Conservation (phyloP, 805 yeast genomes). For the Myxozyma kluyveri region DNA sequence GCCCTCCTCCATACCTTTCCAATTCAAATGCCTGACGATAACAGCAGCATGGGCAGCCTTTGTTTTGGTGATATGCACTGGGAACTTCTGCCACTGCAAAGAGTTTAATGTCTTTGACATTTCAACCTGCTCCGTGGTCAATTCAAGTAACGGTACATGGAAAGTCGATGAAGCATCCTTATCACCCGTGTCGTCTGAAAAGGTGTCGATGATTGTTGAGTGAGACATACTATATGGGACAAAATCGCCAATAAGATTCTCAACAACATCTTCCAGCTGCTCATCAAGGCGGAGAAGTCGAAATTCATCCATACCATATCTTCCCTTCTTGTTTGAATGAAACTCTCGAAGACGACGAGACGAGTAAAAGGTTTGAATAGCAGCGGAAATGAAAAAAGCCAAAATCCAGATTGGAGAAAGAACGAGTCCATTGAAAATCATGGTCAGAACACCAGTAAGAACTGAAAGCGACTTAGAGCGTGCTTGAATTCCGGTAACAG, state of each 20-base stretch:
- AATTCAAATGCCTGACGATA: constrained; percentile 59
- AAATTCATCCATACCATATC: constrained; percentile 29
- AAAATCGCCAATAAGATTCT: constrained; percentile 41
- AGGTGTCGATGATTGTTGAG: constrained; percentile 31
- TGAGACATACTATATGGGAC: constrained; percentile 30
- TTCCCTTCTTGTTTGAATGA: constrained; percentile 26
- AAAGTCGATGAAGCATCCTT: constrained; percentile 27
- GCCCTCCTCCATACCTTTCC: constrained; percentile 65
- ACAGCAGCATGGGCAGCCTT: constrained; percentile 78
- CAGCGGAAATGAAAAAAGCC: constrained; percentile 52
- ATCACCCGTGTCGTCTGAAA: constrained; percentile 30
- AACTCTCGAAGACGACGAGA: constrained; percentile 40
- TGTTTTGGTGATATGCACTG: constrained; percentile 64
- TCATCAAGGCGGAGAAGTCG: constrained; percentile 47
- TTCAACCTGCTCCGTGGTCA: constrained; percentile 43
- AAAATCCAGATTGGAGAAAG: constrained; percentile 63
- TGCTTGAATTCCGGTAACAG: constrained; percentile 9
- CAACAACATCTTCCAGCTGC: constrained; percentile 63
- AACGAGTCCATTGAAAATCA: constrained; percentile 35
- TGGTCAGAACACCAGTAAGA: constrained; percentile 38
- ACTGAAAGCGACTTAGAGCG: constrained; percentile 26
- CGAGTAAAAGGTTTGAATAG: constrained; percentile 44
- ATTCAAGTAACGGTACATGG: constrained; percentile 42
- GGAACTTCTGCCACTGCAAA: constrained; percentile 66
- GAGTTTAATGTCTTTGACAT: constrained; percentile 59